Base-by-base conservation (phyloP, 805 yeast genomes). In the Cyberlindnera saturnus region DNA sequence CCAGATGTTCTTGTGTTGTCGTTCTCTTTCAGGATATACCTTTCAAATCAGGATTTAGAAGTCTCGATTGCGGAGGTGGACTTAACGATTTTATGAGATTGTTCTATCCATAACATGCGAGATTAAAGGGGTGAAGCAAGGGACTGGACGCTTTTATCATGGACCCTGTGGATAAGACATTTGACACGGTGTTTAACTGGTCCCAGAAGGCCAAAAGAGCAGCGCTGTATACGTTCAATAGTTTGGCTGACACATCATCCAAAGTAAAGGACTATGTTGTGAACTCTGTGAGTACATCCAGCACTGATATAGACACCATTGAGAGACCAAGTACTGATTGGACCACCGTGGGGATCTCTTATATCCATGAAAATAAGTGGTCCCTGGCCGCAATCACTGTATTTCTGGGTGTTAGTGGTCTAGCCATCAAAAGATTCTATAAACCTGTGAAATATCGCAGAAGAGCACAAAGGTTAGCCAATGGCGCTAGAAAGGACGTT, bases 401-500 rank as follows among this genome's bases (percentile, higher is more conserved):
- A 15, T 15, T 36, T 17, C 8, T 36, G 7, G 38, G 38, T 26
- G 32, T 18, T 4, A 14, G 31, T 23, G 38, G 17, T 8, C 20
- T 35, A 15, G 32, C 18, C 10, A 23, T 35, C 8, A 35, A 26
- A 4, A 23, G 18, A 6, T 35, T 20, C n/a, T 9, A 13, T 9
- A 13, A 13, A 9, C n/a, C 18, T 6, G 41, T 15, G 13, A 40
- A 35, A 17, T 31, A 36, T 3, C 66, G 60, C 47, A 65, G 91
- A 52, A 66, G 81, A 45, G 95, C 89, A 1, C 70, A 73, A 5
- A 72, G 79, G 45, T 67, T 87, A 29, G 52, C 73, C 5, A 81
- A 81, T 47, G 93, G 95, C 2, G 84, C 86, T 3, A 66, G 96
- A 39, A 72, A 74, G 46, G 93, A 86, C 52, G 91, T 85, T 8